Evolutionary conservation across 495 filamentous ascomycete genomes (phyloP).

Genomic region (Penicillium tannophilum): DNA sequence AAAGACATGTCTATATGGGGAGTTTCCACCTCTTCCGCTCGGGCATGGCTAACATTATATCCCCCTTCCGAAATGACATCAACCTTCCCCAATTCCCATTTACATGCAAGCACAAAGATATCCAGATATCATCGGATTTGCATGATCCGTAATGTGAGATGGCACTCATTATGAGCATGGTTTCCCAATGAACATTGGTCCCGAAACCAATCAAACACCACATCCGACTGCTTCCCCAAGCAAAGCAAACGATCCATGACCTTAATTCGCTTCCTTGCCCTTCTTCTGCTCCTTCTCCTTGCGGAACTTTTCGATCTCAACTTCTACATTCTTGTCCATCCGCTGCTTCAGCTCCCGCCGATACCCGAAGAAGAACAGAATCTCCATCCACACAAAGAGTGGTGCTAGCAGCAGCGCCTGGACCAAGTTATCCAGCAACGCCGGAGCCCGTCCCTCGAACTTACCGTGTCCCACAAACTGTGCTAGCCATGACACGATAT

Average conservation of each 20-base stretch:
- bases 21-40: not conserved
- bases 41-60: not conserved
- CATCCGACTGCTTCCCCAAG: not conserved
- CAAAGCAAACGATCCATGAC: not conserved
- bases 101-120: not conserved
- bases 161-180: not conserved
- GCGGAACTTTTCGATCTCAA: constrained; percentile 55
- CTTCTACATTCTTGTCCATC: constrained; percentile 71
- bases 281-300: constrained; percentile 31
- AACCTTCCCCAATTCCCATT: constrained; percentile 1
- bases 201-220: not conserved
- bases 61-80: constrained; percentile 1
- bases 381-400: constrained; percentile 97
- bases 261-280: constrained; percentile 12
- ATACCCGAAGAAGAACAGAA: constrained; percentile 90
- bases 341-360: constrained; percentile 80
- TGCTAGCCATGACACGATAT: constrained; percentile 75
- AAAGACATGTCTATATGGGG: not conserved
- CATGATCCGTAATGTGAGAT: not conserved
- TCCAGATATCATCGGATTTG: not conserved
- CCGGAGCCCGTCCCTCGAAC: constrained; percentile 87
- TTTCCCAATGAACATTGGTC: not conserved
- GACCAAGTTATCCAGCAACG: constrained; percentile 84
- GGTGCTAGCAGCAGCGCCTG: constrained; percentile 94
- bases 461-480: constrained; percentile 92